phyloP scores from a whole-genome alignment of 2,329 filamentous ascomycete genomes.

The Cladorrhinum sp. region DNA sequence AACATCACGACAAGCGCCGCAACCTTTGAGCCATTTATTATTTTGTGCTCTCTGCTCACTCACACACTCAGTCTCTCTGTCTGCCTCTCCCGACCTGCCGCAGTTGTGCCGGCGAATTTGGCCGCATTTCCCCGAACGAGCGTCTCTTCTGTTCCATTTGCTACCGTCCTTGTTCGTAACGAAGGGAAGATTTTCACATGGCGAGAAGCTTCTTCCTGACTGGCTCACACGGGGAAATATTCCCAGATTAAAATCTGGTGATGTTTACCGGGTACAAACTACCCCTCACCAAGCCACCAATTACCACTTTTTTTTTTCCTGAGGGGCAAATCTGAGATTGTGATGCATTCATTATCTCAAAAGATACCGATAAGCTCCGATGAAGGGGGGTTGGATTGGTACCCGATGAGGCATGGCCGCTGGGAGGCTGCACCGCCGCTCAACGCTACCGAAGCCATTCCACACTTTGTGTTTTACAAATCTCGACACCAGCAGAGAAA shows the following conservation, averaged over 20 bases:
- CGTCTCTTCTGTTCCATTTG: slow-evolving; percentile 8
- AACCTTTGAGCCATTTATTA: slow-evolving; percentile 7
- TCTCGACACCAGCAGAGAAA: too few relatives aligned
- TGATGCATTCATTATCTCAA: not conserved
- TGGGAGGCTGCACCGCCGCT: not conserved
- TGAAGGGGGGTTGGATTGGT: slow-evolving; percentile 7
- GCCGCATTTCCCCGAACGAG: slow-evolving; percentile 26
- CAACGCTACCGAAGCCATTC: too few relatives aligned
- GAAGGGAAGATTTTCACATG: slow-evolving; percentile 17
- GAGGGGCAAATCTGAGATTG: not conserved
- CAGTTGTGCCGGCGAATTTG: slow-evolving; percentile 24
- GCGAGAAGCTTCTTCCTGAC: not conserved
- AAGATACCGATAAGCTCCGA: not conserved
- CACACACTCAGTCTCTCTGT: slow-evolving; percentile 5
- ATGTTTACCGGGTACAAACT: not conserved
- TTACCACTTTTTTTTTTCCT: not conserved
- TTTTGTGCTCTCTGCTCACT: too few relatives aligned
- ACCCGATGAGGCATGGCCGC: slow-evolving; percentile 4
- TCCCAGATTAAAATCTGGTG: not conserved
- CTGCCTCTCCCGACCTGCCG: slow-evolving; percentile 14
- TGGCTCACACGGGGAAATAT: not conserved
- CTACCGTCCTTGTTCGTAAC: slow-evolving; percentile 4
- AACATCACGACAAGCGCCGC: slow-evolving; percentile 7
- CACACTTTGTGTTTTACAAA: too few relatives aligned
- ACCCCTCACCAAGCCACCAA: not conserved